Percentiles rank a stretch among this genome's conserved stretches.
phyloP scores from a whole-genome alignment of 306 rosid genomes.

The Cucurbita pepo region DNA sequence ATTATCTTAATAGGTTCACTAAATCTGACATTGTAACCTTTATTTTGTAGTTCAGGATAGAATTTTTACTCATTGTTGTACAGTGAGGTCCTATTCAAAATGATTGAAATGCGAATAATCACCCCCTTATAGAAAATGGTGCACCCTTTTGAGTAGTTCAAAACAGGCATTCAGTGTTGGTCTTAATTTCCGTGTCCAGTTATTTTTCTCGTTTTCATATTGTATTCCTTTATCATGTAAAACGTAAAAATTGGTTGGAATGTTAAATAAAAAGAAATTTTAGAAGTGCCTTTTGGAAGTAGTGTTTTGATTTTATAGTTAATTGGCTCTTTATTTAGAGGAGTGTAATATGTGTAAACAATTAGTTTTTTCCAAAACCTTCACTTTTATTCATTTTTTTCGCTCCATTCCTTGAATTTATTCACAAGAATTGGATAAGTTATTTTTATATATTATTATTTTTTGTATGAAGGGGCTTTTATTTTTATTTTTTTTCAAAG shows the following conservation, averaged over 20 bases:
- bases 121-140: neutral
- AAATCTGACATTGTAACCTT: neutral
- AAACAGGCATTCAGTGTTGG: neutral
- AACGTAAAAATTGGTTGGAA: neutral
- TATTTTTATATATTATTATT: neutral
- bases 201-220: neutral
- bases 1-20: neutral
- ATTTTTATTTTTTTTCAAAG: neutral
- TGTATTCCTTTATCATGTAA: neutral
- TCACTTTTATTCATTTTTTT: neutral
- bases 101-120: neutral
- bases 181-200: neutral
- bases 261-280: neutral
- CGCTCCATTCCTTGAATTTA: neutral
- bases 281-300: neutral
- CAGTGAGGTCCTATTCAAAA: neutral
- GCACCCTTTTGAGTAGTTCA: neutral
- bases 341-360: neutral
- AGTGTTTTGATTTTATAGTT: neutral
- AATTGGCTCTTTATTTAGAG: neutral
- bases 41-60: neutral
- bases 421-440: neutral
- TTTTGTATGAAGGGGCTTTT: neutral
- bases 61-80: neutral
- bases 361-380: neutral